phyloP scores from a whole-genome alignment of 495 filamentous ascomycete genomes.

The Penicillium riverlandense region DNA sequence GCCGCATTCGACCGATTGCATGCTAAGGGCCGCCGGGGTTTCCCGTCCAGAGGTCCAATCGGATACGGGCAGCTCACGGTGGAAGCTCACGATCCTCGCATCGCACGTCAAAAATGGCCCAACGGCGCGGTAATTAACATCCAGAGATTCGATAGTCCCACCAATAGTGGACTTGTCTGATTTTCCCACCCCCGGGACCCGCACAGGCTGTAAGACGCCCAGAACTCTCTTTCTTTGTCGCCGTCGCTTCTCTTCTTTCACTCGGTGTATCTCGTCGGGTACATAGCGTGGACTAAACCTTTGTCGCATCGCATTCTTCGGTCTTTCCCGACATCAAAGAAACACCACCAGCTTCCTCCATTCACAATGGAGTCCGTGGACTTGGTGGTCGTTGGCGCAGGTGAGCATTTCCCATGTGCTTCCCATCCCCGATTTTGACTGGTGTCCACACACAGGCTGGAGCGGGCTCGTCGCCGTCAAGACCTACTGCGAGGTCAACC shows the following conservation, averaged over 20 bases:
- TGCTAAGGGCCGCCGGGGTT: neutral
- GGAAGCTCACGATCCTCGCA: too few species aligned
- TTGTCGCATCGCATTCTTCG: neutral
- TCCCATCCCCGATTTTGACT: too few species aligned
- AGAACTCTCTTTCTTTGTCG: neutral
- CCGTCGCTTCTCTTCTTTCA: neutral
- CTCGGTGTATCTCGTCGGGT: too few species aligned
- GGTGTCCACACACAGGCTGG: slow-evolving; percentile 32
- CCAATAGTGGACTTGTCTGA: too few species aligned
- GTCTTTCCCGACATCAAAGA: neutral
- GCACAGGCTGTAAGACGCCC: neutral
- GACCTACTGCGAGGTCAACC: slow-evolving; percentile 52
- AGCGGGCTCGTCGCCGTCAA: slow-evolving; percentile 54
- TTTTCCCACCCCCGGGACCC: too few species aligned
- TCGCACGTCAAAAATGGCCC: too few species aligned
- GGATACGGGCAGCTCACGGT: too few species aligned
- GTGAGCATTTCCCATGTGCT: slow-evolving; percentile 12
- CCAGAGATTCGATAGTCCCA: too few species aligned
- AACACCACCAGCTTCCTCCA: neutral
- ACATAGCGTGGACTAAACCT: too few species aligned
- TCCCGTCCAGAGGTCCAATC: neutral
- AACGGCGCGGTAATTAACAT: too few species aligned
- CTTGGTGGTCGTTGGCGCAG: slow-evolving; percentile 39
- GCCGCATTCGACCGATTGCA: neutral
- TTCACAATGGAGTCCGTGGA: slow-evolving; percentile 20